Conservation (phyloP, 139 green algal species). For the Chlamydomonas sp. region DNA sequence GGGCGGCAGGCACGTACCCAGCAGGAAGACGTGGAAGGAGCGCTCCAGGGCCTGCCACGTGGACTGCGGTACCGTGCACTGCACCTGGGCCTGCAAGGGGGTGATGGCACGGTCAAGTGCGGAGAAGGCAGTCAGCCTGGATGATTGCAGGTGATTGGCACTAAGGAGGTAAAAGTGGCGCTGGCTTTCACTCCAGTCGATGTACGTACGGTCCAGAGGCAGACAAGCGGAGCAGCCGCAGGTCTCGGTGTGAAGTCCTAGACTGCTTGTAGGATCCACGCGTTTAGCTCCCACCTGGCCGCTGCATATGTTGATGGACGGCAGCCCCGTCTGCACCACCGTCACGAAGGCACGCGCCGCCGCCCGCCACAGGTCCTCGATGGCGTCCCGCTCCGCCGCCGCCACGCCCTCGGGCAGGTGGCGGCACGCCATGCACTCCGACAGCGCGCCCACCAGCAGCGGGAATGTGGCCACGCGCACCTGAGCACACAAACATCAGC, state of each 20-base stretch:
- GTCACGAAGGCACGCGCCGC: constrained; percentile 66
- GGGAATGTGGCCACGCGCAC: constrained; percentile 70
- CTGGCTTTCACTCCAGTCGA: too few relatives aligned
- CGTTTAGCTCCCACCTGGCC: neutral
- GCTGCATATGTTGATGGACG: constrained; percentile 73
- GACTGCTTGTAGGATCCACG: too few relatives aligned
- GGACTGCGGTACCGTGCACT: constrained; percentile 4
- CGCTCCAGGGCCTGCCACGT: constrained; percentile 62
- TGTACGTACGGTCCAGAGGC: too few relatives aligned
- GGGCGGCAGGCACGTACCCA: constrained; percentile 50
- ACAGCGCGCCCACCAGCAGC: constrained; percentile 63
- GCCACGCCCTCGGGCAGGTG: constrained; percentile 34
- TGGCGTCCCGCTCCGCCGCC: neutral
- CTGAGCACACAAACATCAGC: constrained; percentile 2
- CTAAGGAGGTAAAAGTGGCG: neutral
- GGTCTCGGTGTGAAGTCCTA: too few relatives aligned
- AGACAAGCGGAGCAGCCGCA: too few relatives aligned
- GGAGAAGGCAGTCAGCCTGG: neutral
- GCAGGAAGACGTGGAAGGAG: constrained; percentile 72
- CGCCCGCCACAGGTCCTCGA: constrained; percentile 74
- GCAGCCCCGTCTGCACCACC: constrained; percentile 73
- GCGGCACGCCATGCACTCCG: constrained; percentile 71
- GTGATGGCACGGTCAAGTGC: neutral
- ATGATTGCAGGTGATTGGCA: neutral
- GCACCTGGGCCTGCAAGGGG: neutral